These are phyloP conservation scores for Candida nemodendra DNA, from an alignment of 805 yeast species.

Conservation along the genomic window DNA sequence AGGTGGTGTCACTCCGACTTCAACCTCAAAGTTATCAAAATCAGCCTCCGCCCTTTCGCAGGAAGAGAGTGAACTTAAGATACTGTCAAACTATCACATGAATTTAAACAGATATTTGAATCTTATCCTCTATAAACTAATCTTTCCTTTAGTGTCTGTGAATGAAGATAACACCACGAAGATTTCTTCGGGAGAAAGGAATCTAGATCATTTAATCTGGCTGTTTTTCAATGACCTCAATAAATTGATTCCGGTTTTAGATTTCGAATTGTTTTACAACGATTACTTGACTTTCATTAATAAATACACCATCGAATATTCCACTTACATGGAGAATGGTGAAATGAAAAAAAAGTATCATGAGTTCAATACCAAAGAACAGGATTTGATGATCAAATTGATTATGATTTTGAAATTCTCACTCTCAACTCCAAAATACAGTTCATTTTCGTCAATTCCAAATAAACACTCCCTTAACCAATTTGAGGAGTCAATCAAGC, in stretches of 20 bases:
- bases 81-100: slow-evolving; percentile 35
- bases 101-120: slow-evolving; percentile 35
- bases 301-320: slow-evolving; percentile 31
- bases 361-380: slow-evolving; percentile 33
- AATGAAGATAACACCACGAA: slow-evolving; percentile 4
- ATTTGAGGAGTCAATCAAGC: slow-evolving; percentile 32
- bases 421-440: slow-evolving; percentile 36
- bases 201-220: slow-evolving; percentile 45
- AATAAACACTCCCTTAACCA: slow-evolving; percentile 28
- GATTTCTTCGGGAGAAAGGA: slow-evolving; percentile 25
- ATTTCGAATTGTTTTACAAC: slow-evolving; percentile 51
- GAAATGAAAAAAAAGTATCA: slow-evolving; percentile 38
- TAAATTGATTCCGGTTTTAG: slow-evolving; percentile 53
- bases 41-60: not conserved
- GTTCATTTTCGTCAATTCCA: slow-evolving; percentile 24
- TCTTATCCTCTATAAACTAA: slow-evolving; percentile 32
- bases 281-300: slow-evolving; percentile 50
- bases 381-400: slow-evolving; percentile 46
- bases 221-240: slow-evolving; percentile 53
- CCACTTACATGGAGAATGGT: slow-evolving; percentile 40
- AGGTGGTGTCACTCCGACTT: not conserved
- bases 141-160: slow-evolving; percentile 30
- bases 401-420: slow-evolving; percentile 53
- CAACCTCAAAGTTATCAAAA: not conserved
- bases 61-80: slow-evolving; percentile 18